phyloP scores from a whole-genome alignment of 208 protist species.

The Leishmania arabica region DNA sequence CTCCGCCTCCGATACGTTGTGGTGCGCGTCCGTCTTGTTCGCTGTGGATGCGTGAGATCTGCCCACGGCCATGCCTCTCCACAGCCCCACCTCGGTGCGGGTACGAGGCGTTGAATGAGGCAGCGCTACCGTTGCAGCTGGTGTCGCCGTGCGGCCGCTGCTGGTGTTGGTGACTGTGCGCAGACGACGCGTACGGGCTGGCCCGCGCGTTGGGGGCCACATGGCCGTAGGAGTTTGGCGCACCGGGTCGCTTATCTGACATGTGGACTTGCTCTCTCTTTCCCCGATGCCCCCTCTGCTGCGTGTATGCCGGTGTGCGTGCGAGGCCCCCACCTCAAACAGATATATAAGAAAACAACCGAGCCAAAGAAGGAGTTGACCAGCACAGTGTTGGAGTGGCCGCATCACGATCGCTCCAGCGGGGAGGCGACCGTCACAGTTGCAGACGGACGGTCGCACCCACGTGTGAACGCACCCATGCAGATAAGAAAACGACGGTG shows the following conservation, averaged over 20 bases:
- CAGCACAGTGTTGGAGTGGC: no score
- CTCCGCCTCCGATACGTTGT: neutral
- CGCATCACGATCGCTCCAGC: no score
- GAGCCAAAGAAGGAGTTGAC: neutral
- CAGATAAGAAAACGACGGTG: neutral
- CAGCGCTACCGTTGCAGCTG: neutral
- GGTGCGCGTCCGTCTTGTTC: neutral
- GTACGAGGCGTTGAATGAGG: neutral
- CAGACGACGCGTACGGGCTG: neutral
- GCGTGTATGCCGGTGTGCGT: neutral
- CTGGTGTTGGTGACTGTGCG: neutral
- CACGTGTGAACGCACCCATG: neutral
- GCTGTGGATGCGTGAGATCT: neutral
- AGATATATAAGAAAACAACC: neutral
- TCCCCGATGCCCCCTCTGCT: neutral
- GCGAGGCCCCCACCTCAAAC: neutral
- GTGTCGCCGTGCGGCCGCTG: conserved; percentile 4
- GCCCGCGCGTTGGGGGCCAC: neutral
- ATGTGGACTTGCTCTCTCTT: neutral
- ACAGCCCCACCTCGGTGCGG: neutral
- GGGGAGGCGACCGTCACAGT: no score
- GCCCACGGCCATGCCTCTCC: conserved; percentile 1
- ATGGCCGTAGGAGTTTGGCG: neutral
- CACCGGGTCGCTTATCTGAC: neutral
- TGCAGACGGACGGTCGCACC: no score